Conservation (phyloP, 176 grass and related monocot species). For the Zoysia pacifica region DNA sequence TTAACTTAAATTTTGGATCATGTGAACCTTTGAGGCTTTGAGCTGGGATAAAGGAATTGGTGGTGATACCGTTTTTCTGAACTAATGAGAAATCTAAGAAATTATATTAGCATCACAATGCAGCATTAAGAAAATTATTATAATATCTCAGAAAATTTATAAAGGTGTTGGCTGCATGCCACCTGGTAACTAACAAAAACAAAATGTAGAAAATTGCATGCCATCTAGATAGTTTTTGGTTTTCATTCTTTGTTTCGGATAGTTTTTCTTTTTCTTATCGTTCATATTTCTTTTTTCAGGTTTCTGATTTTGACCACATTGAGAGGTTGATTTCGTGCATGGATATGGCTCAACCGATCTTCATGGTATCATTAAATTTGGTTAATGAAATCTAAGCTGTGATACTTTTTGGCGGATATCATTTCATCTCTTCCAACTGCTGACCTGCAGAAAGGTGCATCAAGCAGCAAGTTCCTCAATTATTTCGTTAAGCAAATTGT, state of each 20-base stretch:
- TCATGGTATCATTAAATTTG: too few species aligned
- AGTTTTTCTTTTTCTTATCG: constrained; percentile 16
- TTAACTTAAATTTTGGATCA: neutral
- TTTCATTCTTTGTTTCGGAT: constrained; percentile 6
- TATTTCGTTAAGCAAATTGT: constrained; percentile 90
- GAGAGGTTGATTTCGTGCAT: too few species aligned
- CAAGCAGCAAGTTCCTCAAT: constrained; percentile 92
- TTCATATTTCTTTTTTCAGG: neutral
- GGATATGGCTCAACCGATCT: too few species aligned
- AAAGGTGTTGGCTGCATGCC: neutral
- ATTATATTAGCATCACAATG: neutral
- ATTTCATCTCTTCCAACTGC: constrained; percentile 39
- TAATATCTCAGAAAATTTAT: neutral
- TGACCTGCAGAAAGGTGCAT: constrained; percentile 23
- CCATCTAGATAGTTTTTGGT: neutral
- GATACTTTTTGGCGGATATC: constrained; percentile 13
- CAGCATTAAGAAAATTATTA: neutral
- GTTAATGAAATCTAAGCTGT: neutral
- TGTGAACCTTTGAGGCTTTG: constrained; percentile 13
- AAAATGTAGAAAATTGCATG: constrained; percentile 1
- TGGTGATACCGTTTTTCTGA: neutral
- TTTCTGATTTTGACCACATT: too few species aligned
- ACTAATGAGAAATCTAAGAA: neutral
- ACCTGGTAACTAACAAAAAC: neutral
- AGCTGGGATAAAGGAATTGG: neutral